Evolutionary conservation across 2,329 filamentous ascomycete genomes (phyloP), one percentile per base, ranked within the genome.

Genomic region (Aureobasidium namibiae): DNA sequence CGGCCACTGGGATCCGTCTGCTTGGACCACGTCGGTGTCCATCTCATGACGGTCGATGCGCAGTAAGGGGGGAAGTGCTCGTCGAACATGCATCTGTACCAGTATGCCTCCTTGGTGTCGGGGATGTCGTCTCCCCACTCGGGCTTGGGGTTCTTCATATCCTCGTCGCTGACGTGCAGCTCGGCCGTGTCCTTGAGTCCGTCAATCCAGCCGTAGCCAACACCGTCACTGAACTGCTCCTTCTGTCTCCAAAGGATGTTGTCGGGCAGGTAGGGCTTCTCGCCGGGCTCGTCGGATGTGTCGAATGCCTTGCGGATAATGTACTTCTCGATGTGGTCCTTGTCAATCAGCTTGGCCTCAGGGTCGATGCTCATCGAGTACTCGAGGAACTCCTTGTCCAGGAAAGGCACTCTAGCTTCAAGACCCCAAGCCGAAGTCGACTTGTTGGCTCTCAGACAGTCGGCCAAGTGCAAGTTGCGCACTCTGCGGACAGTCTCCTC

Each of bases 161-260:
- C 92, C 80, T 97, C 92, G 70, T 99, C 92, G 18, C 89, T 95
- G 59, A 99, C 88, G 60, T 94, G 84, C 64, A 86, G 74, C 76
- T 95, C 91, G 34, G 94, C 94, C 69, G 88, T 89, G 76, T 97
- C 94, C 82, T 96, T 97, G 68, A 99, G 84, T 7, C 87, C 89
- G 70, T 99, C 94, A 71, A 99, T 99, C 94, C 94, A 99, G 64
- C 94, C 92, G 78, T 99, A 99, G 60, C 94, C 94, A 60, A 99
- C 94, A 72, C 94, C 95, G 69, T 99, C 95, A 61, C 88, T 95
- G 80, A 99, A 99, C 78, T 99, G 94, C 80, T 99, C 94, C 85
- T 99, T 99, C 77, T 99, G 95, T 72, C 95, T 84, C 89, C 90
- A 99, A 60, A 99, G 85, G 67, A 99, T 99, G 73, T 92, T 85